Evolutionary conservation across 371 early-diverging fungal genomes (phyloP).

Genomic region (Mucor mucedo): DNA sequence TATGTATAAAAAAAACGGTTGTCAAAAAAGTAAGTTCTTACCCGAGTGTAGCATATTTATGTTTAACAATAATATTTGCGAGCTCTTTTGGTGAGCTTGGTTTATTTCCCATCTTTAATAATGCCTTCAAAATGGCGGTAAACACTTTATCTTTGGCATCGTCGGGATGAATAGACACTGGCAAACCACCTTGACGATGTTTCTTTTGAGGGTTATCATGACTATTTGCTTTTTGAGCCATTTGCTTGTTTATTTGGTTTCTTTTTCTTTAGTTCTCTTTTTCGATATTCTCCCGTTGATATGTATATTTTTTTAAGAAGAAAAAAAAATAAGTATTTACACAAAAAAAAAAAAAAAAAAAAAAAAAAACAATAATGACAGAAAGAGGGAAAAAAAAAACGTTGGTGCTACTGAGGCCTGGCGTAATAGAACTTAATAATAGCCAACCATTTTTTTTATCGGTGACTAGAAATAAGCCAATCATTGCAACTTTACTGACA

Average conservation of each 20-base stretch:
- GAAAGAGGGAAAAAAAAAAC: conserved; percentile 3
- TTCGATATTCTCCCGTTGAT: background rate
- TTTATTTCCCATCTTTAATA: conserved; percentile 74
- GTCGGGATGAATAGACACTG: conserved; percentile 69
- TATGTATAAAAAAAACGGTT: background rate
- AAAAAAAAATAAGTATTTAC: background rate
- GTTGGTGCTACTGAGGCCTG: conserved; percentile 2
- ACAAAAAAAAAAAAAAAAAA: conserved; percentile 2
- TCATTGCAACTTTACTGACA: background rate
- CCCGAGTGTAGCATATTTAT: conserved; percentile 79
- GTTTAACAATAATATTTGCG: conserved; percentile 75
- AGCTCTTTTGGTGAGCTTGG: conserved; percentile 85
- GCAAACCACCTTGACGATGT: conserved; percentile 23
- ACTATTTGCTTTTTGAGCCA: conserved; percentile 23
- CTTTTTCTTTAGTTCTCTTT: background rate
- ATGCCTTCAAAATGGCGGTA: conserved; percentile 79
- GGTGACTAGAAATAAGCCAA: conserved; percentile 3
- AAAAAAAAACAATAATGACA: conserved; percentile 7
- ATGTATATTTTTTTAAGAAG: background rate
- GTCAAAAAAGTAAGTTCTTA: conserved; percentile 30
- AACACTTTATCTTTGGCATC: conserved; percentile 85
- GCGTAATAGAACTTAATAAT: conserved; percentile 1
- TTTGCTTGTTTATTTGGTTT: conserved; percentile 1
- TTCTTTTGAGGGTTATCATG: conserved; percentile 12
- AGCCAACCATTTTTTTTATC: conserved; percentile 2